phyloP scores from a whole-genome alignment of 176 grass and related monocot genomes.

The Oryza nivara region DNA sequence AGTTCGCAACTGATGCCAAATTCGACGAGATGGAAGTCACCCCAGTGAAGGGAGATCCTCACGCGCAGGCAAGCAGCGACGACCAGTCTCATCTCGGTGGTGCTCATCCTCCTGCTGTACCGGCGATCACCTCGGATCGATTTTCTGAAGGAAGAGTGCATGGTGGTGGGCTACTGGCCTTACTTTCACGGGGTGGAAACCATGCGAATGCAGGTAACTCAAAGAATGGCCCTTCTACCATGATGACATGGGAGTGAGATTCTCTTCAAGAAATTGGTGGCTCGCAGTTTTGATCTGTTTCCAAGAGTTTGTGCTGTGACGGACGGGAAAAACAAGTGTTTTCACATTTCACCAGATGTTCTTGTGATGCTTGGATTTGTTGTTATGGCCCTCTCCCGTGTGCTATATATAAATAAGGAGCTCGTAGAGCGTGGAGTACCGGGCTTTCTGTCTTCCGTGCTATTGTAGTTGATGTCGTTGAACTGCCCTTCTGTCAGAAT shows the following conservation, averaged over 20 bases:
- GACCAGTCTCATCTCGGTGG: not conserved
- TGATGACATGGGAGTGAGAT: slow-evolving; percentile 53
- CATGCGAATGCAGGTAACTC: slow-evolving; percentile 11
- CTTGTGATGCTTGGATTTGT: slow-evolving; percentile 10
- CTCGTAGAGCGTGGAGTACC: slow-evolving; percentile 12
- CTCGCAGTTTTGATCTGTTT: slow-evolving; percentile 51
- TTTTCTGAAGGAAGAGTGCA: slow-evolving; percentile 84
- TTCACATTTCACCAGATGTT: slow-evolving; percentile 38
- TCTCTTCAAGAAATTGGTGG: slow-evolving; percentile 28
- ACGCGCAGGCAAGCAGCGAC: slow-evolving; percentile 9
- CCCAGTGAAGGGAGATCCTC: slow-evolving; percentile 33
- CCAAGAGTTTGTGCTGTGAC: slow-evolving; percentile 30
- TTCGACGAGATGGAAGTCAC: slow-evolving; percentile 36
- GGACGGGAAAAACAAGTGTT: slow-evolving; percentile 14
- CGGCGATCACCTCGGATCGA: slow-evolving; percentile 23
- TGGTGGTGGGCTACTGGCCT: slow-evolving; percentile 75
- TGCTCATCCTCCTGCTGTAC: slow-evolving; percentile 6
- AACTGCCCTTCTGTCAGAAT: not conserved
- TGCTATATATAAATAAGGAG: slow-evolving; percentile 43
- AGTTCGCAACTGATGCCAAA: slow-evolving; percentile 19
- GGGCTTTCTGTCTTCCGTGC: slow-evolving; percentile 1
- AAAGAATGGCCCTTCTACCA: slow-evolving; percentile 33
- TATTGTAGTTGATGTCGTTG: slow-evolving; percentile 30
- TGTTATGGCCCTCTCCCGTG: slow-evolving; percentile 28
- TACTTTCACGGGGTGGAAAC: slow-evolving; percentile 48